phyloP scores from a whole-genome alignment of 139 green algal genomes.

The Chlorella sp. region DNA sequence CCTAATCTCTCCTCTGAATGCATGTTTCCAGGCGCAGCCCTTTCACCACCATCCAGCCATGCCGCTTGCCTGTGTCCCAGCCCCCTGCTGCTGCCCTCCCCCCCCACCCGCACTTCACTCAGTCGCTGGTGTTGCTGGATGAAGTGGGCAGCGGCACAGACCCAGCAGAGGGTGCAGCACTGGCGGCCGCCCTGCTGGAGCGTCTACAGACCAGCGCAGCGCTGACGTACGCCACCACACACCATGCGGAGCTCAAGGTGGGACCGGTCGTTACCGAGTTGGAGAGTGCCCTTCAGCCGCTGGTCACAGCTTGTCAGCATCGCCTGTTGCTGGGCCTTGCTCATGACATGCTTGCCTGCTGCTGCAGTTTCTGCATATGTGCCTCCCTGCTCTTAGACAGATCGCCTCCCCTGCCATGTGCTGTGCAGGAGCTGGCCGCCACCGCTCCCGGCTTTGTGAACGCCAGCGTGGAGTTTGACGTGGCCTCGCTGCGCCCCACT shows the following conservation, averaged over 20 bases:
- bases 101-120: not conserved
- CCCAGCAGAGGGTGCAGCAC: constrained; percentile 77
- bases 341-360: too few relatives aligned
- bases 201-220: constrained; percentile 47
- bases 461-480: constrained; percentile 74
- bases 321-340: too few relatives aligned
- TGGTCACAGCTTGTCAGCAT: too few relatives aligned
- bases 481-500: constrained; percentile 64
- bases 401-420: too few relatives aligned
- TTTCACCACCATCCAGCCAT: not conserved
- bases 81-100: not conserved
- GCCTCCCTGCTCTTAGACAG: too few relatives aligned
- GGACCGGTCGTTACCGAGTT: not conserved
- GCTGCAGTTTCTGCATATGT: too few relatives aligned
- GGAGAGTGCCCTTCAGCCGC: too few relatives aligned
- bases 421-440: constrained; percentile 38
- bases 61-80: not conserved
- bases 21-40: too few relatives aligned
- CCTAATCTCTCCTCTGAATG: too few relatives aligned
- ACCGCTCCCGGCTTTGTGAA: constrained; percentile 54
- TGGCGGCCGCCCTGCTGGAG: constrained; percentile 72
- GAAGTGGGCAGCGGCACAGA: constrained; percentile 88
- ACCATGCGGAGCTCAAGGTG: constrained; percentile 74
- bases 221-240: constrained; percentile 73
- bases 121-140: constrained; percentile 84